Evolutionary conservation across 1,284 basidiomycete species (phyloP).

Genomic region (Leccinum insolens): DNA sequence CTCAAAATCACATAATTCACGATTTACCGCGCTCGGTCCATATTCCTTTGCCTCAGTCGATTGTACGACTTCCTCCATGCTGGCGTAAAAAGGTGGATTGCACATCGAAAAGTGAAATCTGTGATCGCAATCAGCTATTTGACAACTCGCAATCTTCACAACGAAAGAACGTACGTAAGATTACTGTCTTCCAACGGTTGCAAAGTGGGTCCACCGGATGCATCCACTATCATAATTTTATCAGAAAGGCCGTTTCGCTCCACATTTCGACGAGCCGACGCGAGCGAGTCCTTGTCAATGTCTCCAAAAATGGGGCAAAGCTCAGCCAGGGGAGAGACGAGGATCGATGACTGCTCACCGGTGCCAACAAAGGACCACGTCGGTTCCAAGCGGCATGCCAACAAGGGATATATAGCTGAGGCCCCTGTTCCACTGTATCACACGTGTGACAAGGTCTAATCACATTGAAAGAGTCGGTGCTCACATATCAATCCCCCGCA

Average conservation of each 20-base stretch:
- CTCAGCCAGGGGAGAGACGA: not conserved
- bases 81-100: constrained; percentile 93
- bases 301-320: constrained; percentile 45
- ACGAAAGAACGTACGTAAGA: constrained; percentile 19
- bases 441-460: constrained; percentile 1
- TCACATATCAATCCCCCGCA: constrained; percentile 60
- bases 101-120: constrained; percentile 84
- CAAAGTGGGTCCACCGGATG: constrained; percentile 48
- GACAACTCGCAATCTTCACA: not conserved
- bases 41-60: constrained; percentile 65
- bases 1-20: constrained; percentile 1
- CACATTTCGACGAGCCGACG: constrained; percentile 59
- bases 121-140: constrained; percentile 1
- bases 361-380: constrained; percentile 70
- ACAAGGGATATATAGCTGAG: constrained; percentile 86
- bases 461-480: constrained; percentile 15
- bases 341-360: constrained; percentile 44
- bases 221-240: constrained; percentile 51
- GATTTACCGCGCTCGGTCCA: constrained; percentile 62
- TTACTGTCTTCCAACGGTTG: constrained; percentile 41
- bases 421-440: constrained; percentile 83
- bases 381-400: constrained; percentile 62
- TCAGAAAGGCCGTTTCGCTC: constrained; percentile 52
- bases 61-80: constrained; percentile 63
- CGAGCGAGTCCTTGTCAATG: constrained; percentile 63